Percentiles rank a stretch among this genome's conserved stretches.
phyloP scores from a whole-genome alignment of 225 moss, liverwort and hornwort genomes.

The Polytrichum commune region DNA sequence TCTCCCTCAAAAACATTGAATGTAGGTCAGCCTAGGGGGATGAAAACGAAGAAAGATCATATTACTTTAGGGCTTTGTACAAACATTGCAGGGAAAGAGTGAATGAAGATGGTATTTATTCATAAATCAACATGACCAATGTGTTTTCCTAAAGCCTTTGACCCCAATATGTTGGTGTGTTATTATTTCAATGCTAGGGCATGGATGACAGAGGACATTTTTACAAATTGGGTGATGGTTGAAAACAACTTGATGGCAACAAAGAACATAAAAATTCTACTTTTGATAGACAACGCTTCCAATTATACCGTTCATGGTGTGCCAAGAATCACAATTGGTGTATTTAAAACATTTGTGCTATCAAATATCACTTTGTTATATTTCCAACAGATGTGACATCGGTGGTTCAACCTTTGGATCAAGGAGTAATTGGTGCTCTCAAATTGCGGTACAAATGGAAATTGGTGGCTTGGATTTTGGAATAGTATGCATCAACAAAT shows the following conservation, averaged over 20 bases:
- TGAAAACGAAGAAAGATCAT: neutral
- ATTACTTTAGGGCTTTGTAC: slow-evolving; percentile 5
- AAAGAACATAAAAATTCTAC: neutral
- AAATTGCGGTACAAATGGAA: neutral
- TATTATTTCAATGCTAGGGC: neutral
- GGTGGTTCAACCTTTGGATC: neutral
- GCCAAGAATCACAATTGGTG: neutral
- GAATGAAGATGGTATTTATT: neutral
- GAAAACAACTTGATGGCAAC: neutral
- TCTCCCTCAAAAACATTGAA: slow-evolving; percentile 3
- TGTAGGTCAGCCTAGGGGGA: neutral
- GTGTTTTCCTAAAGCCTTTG: neutral
- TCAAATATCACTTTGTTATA: neutral
- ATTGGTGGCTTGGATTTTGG: neutral
- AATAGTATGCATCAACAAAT: neutral
- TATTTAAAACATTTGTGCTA: neutral
- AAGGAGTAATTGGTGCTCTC: neutral
- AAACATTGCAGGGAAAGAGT: neutral
- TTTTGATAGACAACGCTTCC: neutral
- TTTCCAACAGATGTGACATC: neutral
- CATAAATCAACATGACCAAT: neutral
- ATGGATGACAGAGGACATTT: neutral
- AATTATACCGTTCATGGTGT: neutral
- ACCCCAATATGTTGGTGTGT: neutral
- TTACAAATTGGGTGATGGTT: neutral